These are phyloP conservation scores for Microstegium vimineum DNA, from an alignment of 176 grass and related monocot genomes.

Conservation along the genomic window DNA sequence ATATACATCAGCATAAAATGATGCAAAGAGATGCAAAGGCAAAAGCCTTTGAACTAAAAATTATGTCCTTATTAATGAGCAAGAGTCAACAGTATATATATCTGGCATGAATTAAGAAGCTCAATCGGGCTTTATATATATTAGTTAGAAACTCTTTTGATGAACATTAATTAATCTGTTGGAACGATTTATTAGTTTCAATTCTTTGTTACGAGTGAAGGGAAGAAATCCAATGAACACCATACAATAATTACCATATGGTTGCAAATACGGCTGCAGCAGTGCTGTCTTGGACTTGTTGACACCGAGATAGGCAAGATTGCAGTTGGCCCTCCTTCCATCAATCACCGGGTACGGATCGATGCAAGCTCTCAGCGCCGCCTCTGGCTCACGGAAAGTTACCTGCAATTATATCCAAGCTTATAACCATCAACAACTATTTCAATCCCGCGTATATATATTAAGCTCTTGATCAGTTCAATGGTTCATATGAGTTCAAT, in stretches of 20 bases:
- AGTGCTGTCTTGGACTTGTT: conserved; percentile 37
- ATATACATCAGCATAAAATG: conserved; percentile 43
- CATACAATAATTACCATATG: conserved; percentile 31
- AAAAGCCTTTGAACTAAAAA: conserved; percentile 15
- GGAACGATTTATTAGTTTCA: not conserved
- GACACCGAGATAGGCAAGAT: conserved; percentile 42
- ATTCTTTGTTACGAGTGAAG: not conserved
- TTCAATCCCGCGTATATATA: not conserved
- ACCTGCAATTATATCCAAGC: conserved; percentile 33
- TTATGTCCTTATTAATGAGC: no score
- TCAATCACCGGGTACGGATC: conserved; percentile 51
- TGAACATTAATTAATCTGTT: not conserved
- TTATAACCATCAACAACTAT: not conserved
- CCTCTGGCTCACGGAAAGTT: conserved; percentile 49
- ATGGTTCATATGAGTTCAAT: no score
- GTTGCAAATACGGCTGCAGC: conserved; percentile 17
- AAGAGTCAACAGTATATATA: not conserved
- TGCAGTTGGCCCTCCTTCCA: conserved; percentile 56
- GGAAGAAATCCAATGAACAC: not conserved
- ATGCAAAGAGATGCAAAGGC: conserved; percentile 18
- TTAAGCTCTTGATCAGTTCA: not conserved
- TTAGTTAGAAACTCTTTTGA: not conserved
- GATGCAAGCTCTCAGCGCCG: conserved; percentile 42
- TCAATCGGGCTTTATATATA: not conserved
- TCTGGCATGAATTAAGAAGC: not conserved